These are phyloP conservation scores for Curvularia spicifera DNA, from an alignment of 2,329 filamentous ascomycete genomes.

Conservation along the genomic window DNA sequence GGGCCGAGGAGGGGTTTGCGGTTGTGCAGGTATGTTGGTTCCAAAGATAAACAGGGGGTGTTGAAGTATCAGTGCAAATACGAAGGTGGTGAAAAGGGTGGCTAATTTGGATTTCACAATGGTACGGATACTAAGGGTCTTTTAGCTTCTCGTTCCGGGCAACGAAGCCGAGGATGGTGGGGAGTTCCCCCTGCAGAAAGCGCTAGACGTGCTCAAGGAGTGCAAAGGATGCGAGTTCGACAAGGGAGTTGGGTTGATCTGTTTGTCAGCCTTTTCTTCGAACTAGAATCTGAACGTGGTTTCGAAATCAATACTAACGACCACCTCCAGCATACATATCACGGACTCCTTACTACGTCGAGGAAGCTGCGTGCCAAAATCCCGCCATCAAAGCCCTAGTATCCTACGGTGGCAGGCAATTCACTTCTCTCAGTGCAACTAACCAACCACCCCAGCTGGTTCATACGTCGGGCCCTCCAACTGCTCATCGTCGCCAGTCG, in stretches of 20 bases:
- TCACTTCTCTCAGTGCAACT: slow-evolving; percentile 33
- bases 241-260: slow-evolving; percentile 41
- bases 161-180: slow-evolving; percentile 39
- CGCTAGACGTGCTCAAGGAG: slow-evolving; percentile 30
- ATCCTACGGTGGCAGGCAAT: slow-evolving; percentile 40
- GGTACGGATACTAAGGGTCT: not conserved
- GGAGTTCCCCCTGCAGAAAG: slow-evolving; percentile 41
- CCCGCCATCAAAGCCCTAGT: slow-evolving; percentile 41
- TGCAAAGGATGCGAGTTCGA: slow-evolving; percentile 35
- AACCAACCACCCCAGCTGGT: slow-evolving; percentile 39
- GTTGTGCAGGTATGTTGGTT: slow-evolving; percentile 57
- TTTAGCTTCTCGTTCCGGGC: slow-evolving; percentile 54
- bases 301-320: slow-evolving; percentile 7
- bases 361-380: slow-evolving; percentile 34
- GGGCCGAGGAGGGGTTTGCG: slow-evolving; percentile 73
- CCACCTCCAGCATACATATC: slow-evolving; percentile 38
- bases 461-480: slow-evolving; percentile 33
- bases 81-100: slow-evolving; percentile 43
- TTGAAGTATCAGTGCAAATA: not conserved
- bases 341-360: slow-evolving; percentile 41
- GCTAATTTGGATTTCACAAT: not conserved
- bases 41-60: not conserved
- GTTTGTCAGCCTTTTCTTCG: slow-evolving; percentile 22
- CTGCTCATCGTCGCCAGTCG: slow-evolving; percentile 30
- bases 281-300: not conserved